phyloP scores from a whole-genome alignment of 1,284 basidiomycete genomes.

The Cryptococcus maquisensis region DNA sequence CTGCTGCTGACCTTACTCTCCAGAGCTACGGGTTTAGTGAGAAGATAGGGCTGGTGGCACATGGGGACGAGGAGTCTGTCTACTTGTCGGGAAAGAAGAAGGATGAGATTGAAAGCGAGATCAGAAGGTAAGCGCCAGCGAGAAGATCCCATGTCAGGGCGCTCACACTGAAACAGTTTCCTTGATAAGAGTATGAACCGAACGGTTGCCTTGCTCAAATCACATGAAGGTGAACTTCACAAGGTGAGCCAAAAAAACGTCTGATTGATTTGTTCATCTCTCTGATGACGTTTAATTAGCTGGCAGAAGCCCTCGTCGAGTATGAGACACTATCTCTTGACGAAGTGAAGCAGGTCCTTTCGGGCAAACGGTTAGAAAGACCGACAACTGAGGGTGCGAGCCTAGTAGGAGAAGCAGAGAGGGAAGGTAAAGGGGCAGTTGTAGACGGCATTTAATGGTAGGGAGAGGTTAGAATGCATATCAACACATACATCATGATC shows the following conservation, averaged over 20 bases:
- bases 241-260: conserved; percentile 55
- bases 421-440: conserved; percentile 17
- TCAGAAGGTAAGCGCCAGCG: conserved; percentile 60
- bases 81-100: conserved; percentile 66
- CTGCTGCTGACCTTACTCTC: neutral
- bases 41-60: conserved; percentile 72
- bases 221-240: conserved; percentile 74
- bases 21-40: conserved; percentile 74
- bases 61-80: conserved; percentile 66
- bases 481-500: conserved; percentile 1
- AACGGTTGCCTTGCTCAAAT: conserved; percentile 63
- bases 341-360: conserved; percentile 79
- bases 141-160: no score
- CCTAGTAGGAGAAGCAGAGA: conserved; percentile 26
- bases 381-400: conserved; percentile 25
- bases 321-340: conserved; percentile 86
- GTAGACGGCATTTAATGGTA: conserved; percentile 31
- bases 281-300: conserved; percentile 49
- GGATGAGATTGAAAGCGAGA: conserved; percentile 78
- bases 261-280: neutral
- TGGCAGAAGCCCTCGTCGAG: conserved; percentile 82
- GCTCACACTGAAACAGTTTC: conserved; percentile 53
- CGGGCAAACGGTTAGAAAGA: conserved; percentile 63
- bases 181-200: conserved; percentile 70
- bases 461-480: neutral